phyloP scores from a whole-genome alignment of 805 yeast genomes.

The Yamadazyma endophytica region DNA sequence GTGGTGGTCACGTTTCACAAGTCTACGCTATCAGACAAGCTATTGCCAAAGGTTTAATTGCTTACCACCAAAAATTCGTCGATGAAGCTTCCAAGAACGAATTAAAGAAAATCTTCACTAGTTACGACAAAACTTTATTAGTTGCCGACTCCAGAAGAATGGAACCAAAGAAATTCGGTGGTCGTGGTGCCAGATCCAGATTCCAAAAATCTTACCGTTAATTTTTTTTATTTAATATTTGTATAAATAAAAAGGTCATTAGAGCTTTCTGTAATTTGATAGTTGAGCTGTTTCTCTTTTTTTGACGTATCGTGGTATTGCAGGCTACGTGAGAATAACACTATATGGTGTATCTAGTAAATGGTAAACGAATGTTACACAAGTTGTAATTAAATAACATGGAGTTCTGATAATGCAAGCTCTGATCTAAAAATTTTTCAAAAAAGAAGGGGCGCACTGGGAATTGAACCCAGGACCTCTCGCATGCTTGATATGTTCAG shows the following conservation, averaged over 20 bases:
- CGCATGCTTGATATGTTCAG: slow-evolving; percentile 30
- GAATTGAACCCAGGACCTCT: slow-evolving; percentile 62
- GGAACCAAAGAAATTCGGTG: slow-evolving; percentile 99
- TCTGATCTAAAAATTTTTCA: slow-evolving; percentile 1
- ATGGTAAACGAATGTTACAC: too few relatives aligned
- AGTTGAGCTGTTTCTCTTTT: neutral
- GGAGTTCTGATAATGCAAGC: neutral
- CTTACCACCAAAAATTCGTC: slow-evolving; percentile 98
- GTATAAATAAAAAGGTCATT: slow-evolving; percentile 7
- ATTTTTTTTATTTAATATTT: slow-evolving; percentile 1
- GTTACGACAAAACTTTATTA: slow-evolving; percentile 99
- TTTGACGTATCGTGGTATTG: neutral
- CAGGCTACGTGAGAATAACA: too few relatives aligned
- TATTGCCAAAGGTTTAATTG: slow-evolving; percentile 98
- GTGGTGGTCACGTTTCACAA: slow-evolving; percentile 99
- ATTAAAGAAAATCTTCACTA: slow-evolving; percentile 94
- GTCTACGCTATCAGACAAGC: slow-evolving; percentile 99
- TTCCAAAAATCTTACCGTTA: slow-evolving; percentile 99
- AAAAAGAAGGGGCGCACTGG: slow-evolving; percentile 39
- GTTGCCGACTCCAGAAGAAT: slow-evolving; percentile 99
- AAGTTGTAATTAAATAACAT: too few relatives aligned
- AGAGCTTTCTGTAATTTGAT: neutral
- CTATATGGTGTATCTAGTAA: too few relatives aligned
- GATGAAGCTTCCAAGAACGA: slow-evolving; percentile 99
- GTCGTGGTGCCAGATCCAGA: slow-evolving; percentile 99